phyloP scores from a whole-genome alignment of 2,329 filamentous ascomycete species.

The Zopfia rhizophila region DNA sequence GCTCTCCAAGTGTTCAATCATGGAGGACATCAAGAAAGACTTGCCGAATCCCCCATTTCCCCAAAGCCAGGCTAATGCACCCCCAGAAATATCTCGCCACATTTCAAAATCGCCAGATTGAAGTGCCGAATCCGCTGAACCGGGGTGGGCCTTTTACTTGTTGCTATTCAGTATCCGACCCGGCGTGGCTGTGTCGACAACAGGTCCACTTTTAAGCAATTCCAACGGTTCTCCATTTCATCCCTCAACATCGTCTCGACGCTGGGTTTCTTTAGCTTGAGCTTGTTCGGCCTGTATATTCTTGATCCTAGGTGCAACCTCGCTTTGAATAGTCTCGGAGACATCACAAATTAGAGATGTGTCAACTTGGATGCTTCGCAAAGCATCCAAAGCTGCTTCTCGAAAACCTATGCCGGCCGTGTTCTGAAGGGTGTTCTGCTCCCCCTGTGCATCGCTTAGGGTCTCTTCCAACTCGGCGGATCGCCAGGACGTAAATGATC shows the following conservation, averaged over 20 bases:
- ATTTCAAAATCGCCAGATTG: not conserved
- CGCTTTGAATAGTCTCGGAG: not conserved
- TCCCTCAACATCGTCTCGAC: not conserved
- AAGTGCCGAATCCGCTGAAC: not conserved
- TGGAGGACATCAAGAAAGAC: slow-evolving; percentile 1
- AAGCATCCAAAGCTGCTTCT: not conserved
- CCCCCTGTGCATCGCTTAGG: not conserved
- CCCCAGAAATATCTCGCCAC: not conserved
- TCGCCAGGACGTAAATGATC: not conserved
- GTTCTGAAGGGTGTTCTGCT: not conserved
- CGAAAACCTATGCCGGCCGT: not conserved
- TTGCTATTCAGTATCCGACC: not conserved
- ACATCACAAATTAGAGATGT: not conserved
- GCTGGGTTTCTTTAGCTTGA: not conserved
- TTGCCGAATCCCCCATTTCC: not conserved
- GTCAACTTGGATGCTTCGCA: not conserved
- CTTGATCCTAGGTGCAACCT: not conserved
- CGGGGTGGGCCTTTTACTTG: not conserved
- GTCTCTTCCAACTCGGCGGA: not conserved
- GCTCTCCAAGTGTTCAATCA: not conserved
- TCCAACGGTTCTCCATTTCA: not conserved
- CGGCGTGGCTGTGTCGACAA: not conserved
- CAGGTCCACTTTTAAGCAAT: not conserved
- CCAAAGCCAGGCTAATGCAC: not conserved
- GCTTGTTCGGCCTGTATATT: slow-evolving; percentile 2